These are phyloP conservation scores for Arthrobotrys conoides DNA, from an alignment of 2,329 filamentous ascomycete species.

Conservation along the genomic window DNA sequence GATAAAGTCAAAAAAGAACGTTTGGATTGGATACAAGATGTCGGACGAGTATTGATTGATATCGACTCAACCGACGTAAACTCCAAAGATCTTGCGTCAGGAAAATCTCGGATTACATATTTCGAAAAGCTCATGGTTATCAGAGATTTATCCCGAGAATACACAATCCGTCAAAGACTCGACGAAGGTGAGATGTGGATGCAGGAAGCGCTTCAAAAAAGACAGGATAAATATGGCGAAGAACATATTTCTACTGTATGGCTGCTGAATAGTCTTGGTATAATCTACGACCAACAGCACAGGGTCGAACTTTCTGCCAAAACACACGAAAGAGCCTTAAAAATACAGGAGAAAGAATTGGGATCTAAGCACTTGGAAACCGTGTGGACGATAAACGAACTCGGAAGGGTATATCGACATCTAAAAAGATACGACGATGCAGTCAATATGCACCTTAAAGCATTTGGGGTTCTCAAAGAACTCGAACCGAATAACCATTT, in stretches of 20 bases:
- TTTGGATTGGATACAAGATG: constrained; percentile 48
- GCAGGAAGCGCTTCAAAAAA: constrained; percentile 36
- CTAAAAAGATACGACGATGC: constrained; percentile 42
- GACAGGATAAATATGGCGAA: constrained; percentile 13
- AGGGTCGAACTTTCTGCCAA: constrained; percentile 36
- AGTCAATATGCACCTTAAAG: constrained; percentile 50
- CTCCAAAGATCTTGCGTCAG: neutral
- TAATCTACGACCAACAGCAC: constrained; percentile 61
- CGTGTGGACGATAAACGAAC: constrained; percentile 60
- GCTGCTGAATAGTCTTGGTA: constrained; percentile 60
- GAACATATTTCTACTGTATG: constrained; percentile 43
- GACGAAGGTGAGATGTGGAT: constrained; percentile 46
- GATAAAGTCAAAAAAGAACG: constrained; percentile 26
- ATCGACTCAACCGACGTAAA: constrained; percentile 38
- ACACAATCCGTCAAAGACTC: constrained; percentile 45
- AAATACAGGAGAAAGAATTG: constrained; percentile 31
- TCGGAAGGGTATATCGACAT: constrained; percentile 60
- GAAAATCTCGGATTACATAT: constrained; percentile 40
- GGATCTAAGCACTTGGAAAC: constrained; percentile 37
- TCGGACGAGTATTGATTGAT: constrained; percentile 32
- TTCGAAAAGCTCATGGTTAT: constrained; percentile 61
- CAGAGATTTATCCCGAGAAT: constrained; percentile 60
- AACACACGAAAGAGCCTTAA: constrained; percentile 52
- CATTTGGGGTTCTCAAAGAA: constrained; percentile 26
- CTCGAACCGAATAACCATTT: constrained; percentile 36